Base-by-base conservation (phyloP, 495 filamentous ascomycete species). In the Neurospora tetraspora region DNA sequence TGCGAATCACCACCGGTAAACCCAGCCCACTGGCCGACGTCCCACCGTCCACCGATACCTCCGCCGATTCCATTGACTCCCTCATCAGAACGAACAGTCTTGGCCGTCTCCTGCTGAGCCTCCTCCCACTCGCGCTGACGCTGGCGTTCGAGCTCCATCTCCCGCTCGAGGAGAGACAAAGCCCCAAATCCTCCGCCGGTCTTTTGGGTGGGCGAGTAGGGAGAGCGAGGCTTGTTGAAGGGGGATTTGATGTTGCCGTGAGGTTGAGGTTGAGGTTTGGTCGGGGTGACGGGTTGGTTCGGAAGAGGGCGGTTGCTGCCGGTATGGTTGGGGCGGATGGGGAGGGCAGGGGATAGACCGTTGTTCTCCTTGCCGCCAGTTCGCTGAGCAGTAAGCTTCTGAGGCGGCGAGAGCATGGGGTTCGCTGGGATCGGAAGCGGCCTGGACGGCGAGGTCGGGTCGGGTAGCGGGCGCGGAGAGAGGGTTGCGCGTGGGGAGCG, bases 101-200 rank as follows among this genome's bases (percentile, higher is more conserved):
- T 85, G 69, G 87, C 84, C 2, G 89, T 91, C 74, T 90, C 90
- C 72, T 91, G 87, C 82, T 98, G 96, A n/a, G 88, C 86, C 71
- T 95, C 92, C 77, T 98, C 96, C 96, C 96, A 99, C 76, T 99
- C 96, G 70, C 88, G 86, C 82, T 99, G 96, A 45, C 95, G 87
- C 80, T 97, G 92, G 12, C 96, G 88, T 82, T 99, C 96, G 74
- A 92, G 88, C 81, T 99, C 96, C 93, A 98, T 97, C 80, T 99
- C 96, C 27, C 94, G 90, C 81, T 97, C 94, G 1, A 98, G 86
- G 7, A 99, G 86, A 4, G 92, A 93, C 81, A 93, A 94, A 71
- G 87, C 86, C 1, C 91, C 91, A 90, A 91, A 93, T 0, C 91
- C 91, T 69, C 88, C 90, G 4, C 47, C 47, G 1, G 92, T 90